These are phyloP conservation scores for Fusarium veterinarium DNA, from an alignment of 2,329 filamentous ascomycete species.

Conservation along the genomic window DNA sequence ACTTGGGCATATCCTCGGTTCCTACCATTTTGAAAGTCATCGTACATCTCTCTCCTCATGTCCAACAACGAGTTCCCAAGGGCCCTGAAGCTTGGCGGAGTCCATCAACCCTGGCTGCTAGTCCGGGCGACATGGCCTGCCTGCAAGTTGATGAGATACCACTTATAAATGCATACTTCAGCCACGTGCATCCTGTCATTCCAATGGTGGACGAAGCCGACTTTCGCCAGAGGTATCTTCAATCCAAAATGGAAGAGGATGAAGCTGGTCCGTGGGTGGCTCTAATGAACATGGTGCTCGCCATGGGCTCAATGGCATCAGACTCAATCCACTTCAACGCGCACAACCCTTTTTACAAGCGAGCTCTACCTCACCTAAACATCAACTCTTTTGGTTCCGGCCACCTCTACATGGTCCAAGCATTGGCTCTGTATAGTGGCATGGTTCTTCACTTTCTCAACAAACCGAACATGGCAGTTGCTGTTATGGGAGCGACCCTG, in stretches of 20 bases:
- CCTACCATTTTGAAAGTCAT: not conserved
- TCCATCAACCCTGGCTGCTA: not conserved
- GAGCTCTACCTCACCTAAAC: not conserved
- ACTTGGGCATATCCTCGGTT: not conserved
- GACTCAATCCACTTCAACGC: not conserved
- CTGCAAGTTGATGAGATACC: not conserved
- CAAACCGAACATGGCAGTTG: not conserved
- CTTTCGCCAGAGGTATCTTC: not conserved
- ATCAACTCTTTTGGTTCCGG: not conserved
- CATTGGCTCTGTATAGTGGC: not conserved
- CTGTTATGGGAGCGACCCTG: not conserved
- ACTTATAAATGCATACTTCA: not conserved
- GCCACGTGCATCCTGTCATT: not conserved
- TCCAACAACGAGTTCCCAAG: not conserved
- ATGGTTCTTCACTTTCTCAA: not conserved
- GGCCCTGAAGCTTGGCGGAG: not conserved
- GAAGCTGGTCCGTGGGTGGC: not conserved
- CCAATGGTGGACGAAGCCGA: not conserved
- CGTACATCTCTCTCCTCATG: not conserved
- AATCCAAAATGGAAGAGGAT: not conserved
- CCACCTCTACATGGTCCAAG: rapidly evolving
- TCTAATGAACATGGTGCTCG: not conserved
- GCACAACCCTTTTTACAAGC: not conserved
- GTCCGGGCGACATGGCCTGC: not conserved
- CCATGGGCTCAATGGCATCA: not conserved